Evolutionary conservation across 345 rosid genomes (phyloP), one percentile per base, ranked within the genome.

Genomic region (Moricandia arvensis): DNA sequence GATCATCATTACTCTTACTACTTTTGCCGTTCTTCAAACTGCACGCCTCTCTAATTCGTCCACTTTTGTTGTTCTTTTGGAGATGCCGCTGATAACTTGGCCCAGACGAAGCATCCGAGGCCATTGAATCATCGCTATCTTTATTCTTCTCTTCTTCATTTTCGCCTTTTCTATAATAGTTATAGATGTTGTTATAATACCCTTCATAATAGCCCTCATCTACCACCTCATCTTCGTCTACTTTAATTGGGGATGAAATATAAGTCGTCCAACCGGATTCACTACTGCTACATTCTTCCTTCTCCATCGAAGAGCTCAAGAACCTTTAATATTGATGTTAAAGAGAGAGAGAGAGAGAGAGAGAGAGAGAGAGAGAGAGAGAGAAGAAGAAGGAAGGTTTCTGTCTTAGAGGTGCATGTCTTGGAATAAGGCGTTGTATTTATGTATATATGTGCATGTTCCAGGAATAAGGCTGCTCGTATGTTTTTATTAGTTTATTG

Each of bases 261-360:
- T 90, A 90, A 37, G 68, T 84, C 24, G 96, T 90, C 96, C 92
- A 90, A n/a, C 96, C 96, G 0, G 96, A 90, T 83, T 90, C 96
- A 77, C 84, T 90, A 85, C 92, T 90, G 82, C 92, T 88, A 35
- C 92, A 87, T 65, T 81, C 95, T 86, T 90, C 95, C 7, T 73
- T 59, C 30, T 83, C 65, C 66, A 74, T 64, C 67, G 74, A 29
- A 61, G 81, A 73, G 59, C 51, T 59, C 58, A 78, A 65, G 84
- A 75, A 79, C 78, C 78, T 70, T n/a, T 73, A 75, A 71, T 43
- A 24, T 72, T 69, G 27, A 61, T n/a, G 45, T 38, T 5, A 13
- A 8, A 41, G 47, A 41, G 47, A 41, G 43, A 37, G 43, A 37
- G 43, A 37, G 43, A 37, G 16, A 59, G 33, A 30, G 30, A 27